Base-by-base conservation (phyloP, 2,329 filamentous ascomycete species). In the Alternaria triticina region DNA sequence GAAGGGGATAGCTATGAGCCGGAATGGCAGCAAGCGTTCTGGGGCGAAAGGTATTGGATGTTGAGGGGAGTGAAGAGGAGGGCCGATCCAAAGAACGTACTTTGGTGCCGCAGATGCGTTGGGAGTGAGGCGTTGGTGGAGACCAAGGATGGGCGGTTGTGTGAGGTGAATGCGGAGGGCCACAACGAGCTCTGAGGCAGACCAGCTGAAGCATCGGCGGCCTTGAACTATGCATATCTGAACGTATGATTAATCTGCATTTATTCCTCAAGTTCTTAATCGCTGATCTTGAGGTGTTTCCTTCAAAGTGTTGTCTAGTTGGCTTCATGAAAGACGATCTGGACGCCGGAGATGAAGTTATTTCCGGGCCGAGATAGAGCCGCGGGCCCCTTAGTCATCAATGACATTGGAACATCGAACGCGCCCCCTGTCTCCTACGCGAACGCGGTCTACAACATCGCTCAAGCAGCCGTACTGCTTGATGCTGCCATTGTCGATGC, bases 21-120 rank as follows among this genome's bases (percentile, higher is more conserved):
- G n/a, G 58, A 71, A 3, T 78, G 74, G 74, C 71, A 77, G 54
- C 5, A 63, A 5, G 45, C 62, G 0, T 76, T 77, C 44, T 77
- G 63, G 17, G 72, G 72, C 0, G 36, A 52, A 0, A 55, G 69
- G 33, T 77, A 77, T 60, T 57, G 23, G 3, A 60, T 46, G 22
- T 51, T 77, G 15, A 57, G 13, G 15, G 17, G 40, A 13, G 57
- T 75, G 1, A 77, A 77, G 61, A 17, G 62, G 49, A 69, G 62
- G 44, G 58, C 68, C 30, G 76, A 77, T 63, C 66, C 74, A 5
- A 10, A 30, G 7, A 64, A 61, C 28, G 43, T 74, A 20, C 33
- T 77, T 13, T 77, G 73, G 68, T 74, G 74, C 56, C 22, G 59
- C 3, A 46, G 54, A 7, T 76, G 74, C 59, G 75, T 77, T 2